A percentile compares a stretch with the other conserved stretches of the same genome.
phyloP scores from a whole-genome alignment of 257 asterid species.

The Primulina tabacum region DNA sequence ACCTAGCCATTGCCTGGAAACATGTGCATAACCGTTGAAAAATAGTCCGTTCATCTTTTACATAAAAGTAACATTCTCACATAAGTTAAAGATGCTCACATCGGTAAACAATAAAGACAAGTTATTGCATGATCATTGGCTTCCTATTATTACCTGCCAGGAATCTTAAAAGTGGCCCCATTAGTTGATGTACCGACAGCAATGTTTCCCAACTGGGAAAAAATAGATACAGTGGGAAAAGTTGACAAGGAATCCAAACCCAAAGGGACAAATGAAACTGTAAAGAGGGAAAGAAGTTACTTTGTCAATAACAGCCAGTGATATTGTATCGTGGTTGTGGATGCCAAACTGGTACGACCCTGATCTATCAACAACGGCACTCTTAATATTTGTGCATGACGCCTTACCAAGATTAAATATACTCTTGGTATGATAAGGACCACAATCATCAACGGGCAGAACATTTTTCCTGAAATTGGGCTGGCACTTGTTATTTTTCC shows the following conservation, averaged over 20 bases:
- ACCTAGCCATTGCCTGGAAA: neutral
- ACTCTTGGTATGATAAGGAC: conserved; percentile 62
- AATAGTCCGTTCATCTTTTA: neutral
- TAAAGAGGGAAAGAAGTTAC: conserved; percentile 37
- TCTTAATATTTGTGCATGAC: conserved; percentile 33
- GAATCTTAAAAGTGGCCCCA: conserved; percentile 93
- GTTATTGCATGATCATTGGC: neutral
- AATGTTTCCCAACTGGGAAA: conserved; percentile 61
- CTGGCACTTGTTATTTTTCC: conserved; percentile 72
- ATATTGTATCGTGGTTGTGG: conserved; percentile 86
- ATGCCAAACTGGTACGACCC: conserved; percentile 35
- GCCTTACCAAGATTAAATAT: conserved; percentile 20
- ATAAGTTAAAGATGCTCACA: neutral
- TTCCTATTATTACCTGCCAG: conserved; percentile 68
- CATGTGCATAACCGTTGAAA: neutral
- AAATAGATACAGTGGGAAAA: conserved; percentile 1
- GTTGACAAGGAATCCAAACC: conserved; percentile 6
- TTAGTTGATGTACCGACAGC: conserved; percentile 96
- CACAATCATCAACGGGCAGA: conserved; percentile 61
- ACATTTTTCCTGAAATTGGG: conserved; percentile 85
- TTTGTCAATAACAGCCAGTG: conserved; percentile 92
- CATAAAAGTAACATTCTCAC: neutral
- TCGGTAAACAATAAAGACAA: neutral
- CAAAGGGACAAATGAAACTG: conserved; percentile 10
- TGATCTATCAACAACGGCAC: conserved; percentile 26